Conservation (phyloP, 2,329 filamentous ascomycete species). For the Calonectria hongkongensis region DNA sequence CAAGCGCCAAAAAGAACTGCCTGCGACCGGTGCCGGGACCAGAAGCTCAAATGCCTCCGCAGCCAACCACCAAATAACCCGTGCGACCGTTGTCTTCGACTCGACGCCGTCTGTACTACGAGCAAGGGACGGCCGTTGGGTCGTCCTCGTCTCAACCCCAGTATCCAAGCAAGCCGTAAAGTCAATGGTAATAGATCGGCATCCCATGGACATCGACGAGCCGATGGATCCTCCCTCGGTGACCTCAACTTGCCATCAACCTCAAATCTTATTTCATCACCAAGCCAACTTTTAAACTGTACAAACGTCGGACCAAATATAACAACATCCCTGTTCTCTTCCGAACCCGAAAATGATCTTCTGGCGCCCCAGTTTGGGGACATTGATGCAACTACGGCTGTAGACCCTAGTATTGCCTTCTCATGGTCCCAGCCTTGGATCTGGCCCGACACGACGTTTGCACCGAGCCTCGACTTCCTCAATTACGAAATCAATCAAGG, state of each 20-base stretch:
- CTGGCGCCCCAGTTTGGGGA: neutral
- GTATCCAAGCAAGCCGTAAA: neutral
- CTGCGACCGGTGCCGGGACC: constrained; percentile 24
- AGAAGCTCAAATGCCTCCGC: constrained; percentile 17
- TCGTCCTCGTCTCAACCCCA: constrained; percentile 2
- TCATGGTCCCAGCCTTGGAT: constrained; percentile 4
- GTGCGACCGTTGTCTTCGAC: constrained; percentile 19
- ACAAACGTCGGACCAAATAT: neutral
- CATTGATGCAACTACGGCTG: neutral
- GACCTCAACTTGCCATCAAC: neutral
- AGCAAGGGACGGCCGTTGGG: constrained; percentile 8
- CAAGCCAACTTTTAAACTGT: neutral
- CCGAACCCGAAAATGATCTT: neutral
- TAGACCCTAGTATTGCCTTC: neutral
- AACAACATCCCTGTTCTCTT: neutral
- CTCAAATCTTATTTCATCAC: neutral
- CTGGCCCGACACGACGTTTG: neutral
- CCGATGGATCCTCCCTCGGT: neutral
- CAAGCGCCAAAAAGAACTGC: constrained; percentile 24
- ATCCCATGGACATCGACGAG: neutral
- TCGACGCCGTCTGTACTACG: constrained; percentile 10
- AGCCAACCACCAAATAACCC: neutral
- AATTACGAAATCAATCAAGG: neutral
- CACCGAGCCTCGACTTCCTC: neutral
- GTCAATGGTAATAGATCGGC: neutral